A percentile compares a stretch with the other conserved stretches of the same genome.
Evolutionary conservation across 2,329 filamentous ascomycete species (phyloP).

Genomic region (Cryphonectria japonica): DNA sequence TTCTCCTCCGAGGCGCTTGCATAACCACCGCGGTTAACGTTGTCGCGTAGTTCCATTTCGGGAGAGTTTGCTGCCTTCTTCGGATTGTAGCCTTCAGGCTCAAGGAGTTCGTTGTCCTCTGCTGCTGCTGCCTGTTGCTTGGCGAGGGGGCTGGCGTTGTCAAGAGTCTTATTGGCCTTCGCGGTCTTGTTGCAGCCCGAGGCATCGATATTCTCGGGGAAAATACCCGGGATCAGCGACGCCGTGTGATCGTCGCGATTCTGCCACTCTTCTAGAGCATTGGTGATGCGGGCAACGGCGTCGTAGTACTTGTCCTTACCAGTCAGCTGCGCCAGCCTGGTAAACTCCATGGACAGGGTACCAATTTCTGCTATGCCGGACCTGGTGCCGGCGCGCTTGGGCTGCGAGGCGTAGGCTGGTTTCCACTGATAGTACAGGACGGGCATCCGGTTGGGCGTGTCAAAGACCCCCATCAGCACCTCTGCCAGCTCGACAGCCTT

Average conservation of each 20-base stretch:
- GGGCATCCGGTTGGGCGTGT: conserved; percentile 94
- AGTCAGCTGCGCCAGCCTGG: conserved; percentile 83
- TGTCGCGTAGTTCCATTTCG: conserved; percentile 8
- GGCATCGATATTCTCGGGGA: conserved; percentile 77
- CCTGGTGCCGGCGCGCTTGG: conserved; percentile 61
- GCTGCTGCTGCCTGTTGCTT: conserved; percentile 39
- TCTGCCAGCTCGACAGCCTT: conserved; percentile 82
- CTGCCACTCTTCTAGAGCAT: conserved; percentile 78
- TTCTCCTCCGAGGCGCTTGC: conserved; percentile 28
- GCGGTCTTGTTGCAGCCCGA: conserved; percentile 73
- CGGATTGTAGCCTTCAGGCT: conserved; percentile 38
- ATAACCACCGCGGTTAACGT: neutral
- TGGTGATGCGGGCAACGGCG: conserved; percentile 81
- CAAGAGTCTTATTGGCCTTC: conserved; percentile 32
- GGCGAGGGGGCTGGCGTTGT: conserved; percentile 40
- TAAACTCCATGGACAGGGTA: conserved; percentile 86
- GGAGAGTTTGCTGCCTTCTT: neutral
- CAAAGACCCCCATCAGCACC: conserved; percentile 80
- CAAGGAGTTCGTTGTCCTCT: conserved; percentile 34
- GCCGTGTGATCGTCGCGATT: conserved; percentile 59
- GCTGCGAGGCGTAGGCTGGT: conserved; percentile 64
- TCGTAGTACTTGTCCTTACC: conserved; percentile 85
- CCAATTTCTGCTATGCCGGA: conserved; percentile 74
- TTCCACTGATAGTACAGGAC: conserved; percentile 79
- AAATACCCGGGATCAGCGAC: conserved; percentile 69